Conservation (phyloP, 2,329 filamentous ascomycete genomes). For the Aspergillus latus region DNA sequence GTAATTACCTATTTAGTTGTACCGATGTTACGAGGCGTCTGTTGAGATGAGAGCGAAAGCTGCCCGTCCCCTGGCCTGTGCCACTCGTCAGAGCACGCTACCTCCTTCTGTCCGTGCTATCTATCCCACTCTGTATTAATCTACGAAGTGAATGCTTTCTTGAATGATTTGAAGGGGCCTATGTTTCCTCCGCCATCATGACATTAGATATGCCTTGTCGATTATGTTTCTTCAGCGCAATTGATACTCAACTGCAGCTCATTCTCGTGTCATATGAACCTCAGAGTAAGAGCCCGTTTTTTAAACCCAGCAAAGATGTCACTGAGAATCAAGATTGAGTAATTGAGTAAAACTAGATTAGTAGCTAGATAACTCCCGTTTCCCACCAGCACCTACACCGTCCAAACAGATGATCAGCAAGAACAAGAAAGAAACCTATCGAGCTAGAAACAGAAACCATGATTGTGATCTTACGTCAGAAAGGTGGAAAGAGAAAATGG, state of each 20-base stretch:
- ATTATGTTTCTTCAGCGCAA: not conserved
- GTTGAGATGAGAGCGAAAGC: no score
- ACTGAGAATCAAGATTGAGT: not conserved
- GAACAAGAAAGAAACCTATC: not conserved
- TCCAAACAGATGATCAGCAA: not conserved
- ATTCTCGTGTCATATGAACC: not conserved
- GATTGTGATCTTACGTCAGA: not conserved
- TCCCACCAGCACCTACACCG: slow-evolving; percentile 6
- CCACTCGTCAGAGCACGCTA: no score
- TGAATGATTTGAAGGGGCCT: not conserved
- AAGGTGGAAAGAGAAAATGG: slow-evolving; percentile 8
- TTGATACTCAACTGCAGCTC: no score
- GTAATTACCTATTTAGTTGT: not conserved
- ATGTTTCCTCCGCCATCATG: not conserved
- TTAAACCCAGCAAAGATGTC: not conserved
- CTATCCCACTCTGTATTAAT: not conserved
- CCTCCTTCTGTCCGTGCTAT: not conserved
- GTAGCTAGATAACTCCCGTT: slow-evolving; percentile 9
- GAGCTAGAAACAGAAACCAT: not conserved
- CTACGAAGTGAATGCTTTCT: not conserved
- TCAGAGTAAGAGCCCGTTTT: no score
- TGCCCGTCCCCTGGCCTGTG: no score
- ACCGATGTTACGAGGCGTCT: no score
- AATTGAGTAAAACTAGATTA: not conserved
- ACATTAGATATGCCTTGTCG: not conserved